phyloP scores from a whole-genome alignment of 345 rosid genomes.

The Eucalyptus curtisii region DNA sequence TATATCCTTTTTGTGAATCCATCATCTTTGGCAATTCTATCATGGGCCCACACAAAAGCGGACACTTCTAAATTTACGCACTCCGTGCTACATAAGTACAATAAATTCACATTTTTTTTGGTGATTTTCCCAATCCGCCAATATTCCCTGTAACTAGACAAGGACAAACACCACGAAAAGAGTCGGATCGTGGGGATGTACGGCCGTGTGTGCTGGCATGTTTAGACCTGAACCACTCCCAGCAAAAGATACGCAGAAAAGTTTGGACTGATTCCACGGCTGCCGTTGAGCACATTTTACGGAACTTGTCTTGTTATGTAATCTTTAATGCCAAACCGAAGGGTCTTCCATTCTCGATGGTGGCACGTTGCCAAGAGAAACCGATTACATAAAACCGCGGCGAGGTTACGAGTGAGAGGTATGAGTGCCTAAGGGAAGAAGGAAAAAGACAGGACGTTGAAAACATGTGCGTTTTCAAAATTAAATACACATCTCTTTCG shows the following conservation, averaged over 20 bases:
- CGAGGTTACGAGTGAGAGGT: background rate
- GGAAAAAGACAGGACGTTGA: background rate
- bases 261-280: background rate
- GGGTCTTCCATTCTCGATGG: background rate
- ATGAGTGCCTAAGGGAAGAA: background rate
- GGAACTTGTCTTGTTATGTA: background rate
- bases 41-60: fast-evolving
- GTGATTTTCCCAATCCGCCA: background rate
- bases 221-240: background rate
- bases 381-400: background rate
- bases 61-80: background rate
- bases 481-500: background rate
- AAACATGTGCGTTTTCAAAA: background rate
- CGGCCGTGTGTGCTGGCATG: background rate
- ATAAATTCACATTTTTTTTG: background rate
- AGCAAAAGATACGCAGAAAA: background rate
- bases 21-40: background rate
- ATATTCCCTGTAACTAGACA: background rate
- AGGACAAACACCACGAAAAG: background rate
- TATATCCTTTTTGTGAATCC: background rate
- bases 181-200: background rate
- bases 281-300: background rate
- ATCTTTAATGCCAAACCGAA: background rate
- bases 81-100: background rate
- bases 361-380: background rate